These are phyloP conservation scores for Gnomoniopsis sp. DNA, from an alignment of 2,329 filamentous ascomycete species.

Conservation along the genomic window DNA sequence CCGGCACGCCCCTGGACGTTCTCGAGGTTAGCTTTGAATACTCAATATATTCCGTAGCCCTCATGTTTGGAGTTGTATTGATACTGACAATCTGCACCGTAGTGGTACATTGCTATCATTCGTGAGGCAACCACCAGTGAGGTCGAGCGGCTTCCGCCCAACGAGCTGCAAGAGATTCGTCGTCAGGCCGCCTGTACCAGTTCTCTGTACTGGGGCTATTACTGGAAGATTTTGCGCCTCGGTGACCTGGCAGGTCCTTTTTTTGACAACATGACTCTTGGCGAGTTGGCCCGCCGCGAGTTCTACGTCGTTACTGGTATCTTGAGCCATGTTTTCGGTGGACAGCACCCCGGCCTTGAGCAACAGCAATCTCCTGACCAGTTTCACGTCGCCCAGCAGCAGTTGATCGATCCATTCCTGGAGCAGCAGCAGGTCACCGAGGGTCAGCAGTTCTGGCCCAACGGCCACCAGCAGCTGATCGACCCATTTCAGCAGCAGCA, in stretches of 20 bases:
- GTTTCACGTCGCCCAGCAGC: background rate
- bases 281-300: slow-evolving; percentile 42
- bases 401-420: background rate
- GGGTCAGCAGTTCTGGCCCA: background rate
- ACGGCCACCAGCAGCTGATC: too few relatives aligned
- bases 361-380: too few relatives aligned
- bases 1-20: slow-evolving; percentile 46
- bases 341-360: background rate
- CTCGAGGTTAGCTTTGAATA: slow-evolving; percentile 42
- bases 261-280: slow-evolving; percentile 48
- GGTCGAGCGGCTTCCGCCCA: slow-evolving; percentile 36
- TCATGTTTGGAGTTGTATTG: background rate
- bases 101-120: slow-evolving; percentile 58
- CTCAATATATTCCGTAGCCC: background rate
- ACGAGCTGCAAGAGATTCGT: slow-evolving; percentile 37
- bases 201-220: slow-evolving; percentile 50
- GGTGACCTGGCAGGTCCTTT: slow-evolving; percentile 29
- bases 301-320: slow-evolving; percentile 47
- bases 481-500: background rate
- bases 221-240: slow-evolving; percentile 46
- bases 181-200: slow-evolving; percentile 28
- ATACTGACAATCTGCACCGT: background rate
- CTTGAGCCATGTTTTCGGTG: slow-evolving; percentile 38
- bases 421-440: background rate
- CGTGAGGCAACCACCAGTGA: slow-evolving; percentile 47